phyloP scores from a whole-genome alignment of 805 yeast genomes.

The Lipomyces spencermartinsiae region DNA sequence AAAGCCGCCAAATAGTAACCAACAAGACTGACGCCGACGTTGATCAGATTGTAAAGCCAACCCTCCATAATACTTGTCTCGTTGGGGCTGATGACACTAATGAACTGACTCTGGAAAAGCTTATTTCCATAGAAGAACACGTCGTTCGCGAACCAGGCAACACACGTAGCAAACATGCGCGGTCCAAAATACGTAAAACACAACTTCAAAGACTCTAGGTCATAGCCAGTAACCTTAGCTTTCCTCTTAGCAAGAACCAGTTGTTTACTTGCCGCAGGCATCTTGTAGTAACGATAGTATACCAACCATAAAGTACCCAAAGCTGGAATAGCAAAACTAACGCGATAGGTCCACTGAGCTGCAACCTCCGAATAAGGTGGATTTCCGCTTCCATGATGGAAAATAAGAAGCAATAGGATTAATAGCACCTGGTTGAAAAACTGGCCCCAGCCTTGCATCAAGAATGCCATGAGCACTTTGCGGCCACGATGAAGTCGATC shows the following conservation, averaged over 20 bases:
- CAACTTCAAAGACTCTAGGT: slow-evolving; percentile 43
- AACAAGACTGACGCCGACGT: slow-evolving; percentile 63
- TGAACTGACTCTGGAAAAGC: slow-evolving; percentile 52
- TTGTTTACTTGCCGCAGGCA: slow-evolving; percentile 46
- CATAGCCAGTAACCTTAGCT: slow-evolving; percentile 49
- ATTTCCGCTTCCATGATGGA: slow-evolving; percentile 44
- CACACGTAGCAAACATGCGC: slow-evolving; percentile 56
- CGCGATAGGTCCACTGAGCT: slow-evolving; percentile 50
- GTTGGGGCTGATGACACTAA: slow-evolving; percentile 54
- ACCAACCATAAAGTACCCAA: slow-evolving; percentile 49
- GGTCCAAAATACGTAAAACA: slow-evolving; percentile 44
- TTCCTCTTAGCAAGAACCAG: slow-evolving; percentile 45
- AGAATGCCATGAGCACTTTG: slow-evolving; percentile 47
- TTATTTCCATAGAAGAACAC: slow-evolving; percentile 71
- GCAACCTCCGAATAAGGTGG: slow-evolving; percentile 46
- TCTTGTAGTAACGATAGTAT: slow-evolving; percentile 49
- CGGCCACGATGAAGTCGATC: slow-evolving; percentile 51
- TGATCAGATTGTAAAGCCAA: slow-evolving; percentile 53
- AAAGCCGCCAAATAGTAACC: slow-evolving; percentile 68
- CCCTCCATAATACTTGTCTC: slow-evolving; percentile 59
- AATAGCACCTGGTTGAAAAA: slow-evolving; percentile 45
- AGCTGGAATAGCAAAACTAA: slow-evolving; percentile 49
- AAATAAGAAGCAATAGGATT: slow-evolving; percentile 40
- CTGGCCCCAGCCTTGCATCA: slow-evolving; percentile 48
- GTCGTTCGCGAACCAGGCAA: slow-evolving; percentile 69